These are phyloP conservation scores for Eucalyptus pauciflora DNA, from an alignment of 345 rosid genomes.

Conservation along the genomic window DNA sequence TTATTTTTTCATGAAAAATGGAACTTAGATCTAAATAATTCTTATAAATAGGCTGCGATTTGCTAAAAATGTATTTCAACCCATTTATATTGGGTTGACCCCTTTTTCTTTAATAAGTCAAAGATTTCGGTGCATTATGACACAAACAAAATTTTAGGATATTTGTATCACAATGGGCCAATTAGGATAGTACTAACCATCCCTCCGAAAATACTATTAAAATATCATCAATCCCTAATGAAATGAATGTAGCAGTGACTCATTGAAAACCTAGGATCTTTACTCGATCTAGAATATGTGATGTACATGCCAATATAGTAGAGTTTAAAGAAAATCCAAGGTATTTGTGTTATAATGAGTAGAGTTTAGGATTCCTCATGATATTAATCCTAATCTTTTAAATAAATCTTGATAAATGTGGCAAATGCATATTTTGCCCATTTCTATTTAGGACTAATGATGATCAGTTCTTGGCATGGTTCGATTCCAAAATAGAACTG, in stretches of 20 bases:
- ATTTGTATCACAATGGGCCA: background rate
- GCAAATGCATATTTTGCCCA: background rate
- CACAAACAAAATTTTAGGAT: background rate
- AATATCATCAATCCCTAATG: background rate
- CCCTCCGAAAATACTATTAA: rapidly evolving
- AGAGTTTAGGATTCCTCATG: no score
- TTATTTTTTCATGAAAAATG: background rate
- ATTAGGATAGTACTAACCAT: no score
- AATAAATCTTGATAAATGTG: background rate
- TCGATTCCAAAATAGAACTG: rapidly evolving
- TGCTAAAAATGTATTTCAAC: background rate
- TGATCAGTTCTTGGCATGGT: rapidly evolving
- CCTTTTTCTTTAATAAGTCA: background rate
- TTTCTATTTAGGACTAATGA: background rate
- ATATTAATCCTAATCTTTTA: background rate
- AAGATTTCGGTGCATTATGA: background rate
- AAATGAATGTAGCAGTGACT: background rate
- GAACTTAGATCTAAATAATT: no score
- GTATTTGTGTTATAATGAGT: background rate
- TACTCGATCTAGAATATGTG: background rate
- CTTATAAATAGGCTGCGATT: background rate
- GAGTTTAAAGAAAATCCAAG: no score
- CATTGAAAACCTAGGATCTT: background rate
- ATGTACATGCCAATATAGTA: no score
- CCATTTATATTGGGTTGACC: background rate